Evolutionary conservation across 371 early-diverging fungal genomes (phyloP), one percentile per base, ranked within the genome.

Genomic region (Syncephalis plumigaleata): DNA sequence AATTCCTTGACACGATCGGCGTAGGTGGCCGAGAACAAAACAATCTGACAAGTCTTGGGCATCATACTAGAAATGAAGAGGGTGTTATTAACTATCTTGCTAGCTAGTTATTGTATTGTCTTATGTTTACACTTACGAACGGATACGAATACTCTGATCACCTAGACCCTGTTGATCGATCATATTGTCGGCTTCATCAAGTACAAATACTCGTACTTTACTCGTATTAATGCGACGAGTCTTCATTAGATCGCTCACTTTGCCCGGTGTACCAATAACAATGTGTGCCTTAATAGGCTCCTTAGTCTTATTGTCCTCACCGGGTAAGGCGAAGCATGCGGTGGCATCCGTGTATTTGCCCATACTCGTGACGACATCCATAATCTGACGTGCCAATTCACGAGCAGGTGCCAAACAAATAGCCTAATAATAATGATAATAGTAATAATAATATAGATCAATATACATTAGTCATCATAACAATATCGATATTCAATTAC

Each of bases 11-110:
- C 84, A 15, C 72, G 57, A 2, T 79, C 78, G 1, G 88, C 77
- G 71, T 89, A 98, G 2, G 98, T 99, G 13, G 98, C 99, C 13
- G 95, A 94, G 61, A 99, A 98, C 42, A 96, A 67, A 8, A 91
- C 75, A 37, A 88, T 66, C 58, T 96, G 97, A 55, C 78, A 73
- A 15, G 53, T 59, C 44, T 54, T 67, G 11, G 31, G 31, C 31
- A 31, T 31, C 31, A 31, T 31, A 7, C 31, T 31, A 11, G 7
- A 31, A 31, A 7, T 4, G 31, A 11, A 7, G 7, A 31, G 31
- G 44, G 73, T 81, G 61, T 31, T 31, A 7, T 31, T 31, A 11
- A 31, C 31, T 7, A 88, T 67, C 22, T 63, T 23, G 50, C 76
- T 77, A 58, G 26, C 8, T 36, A 36, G 3, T 37, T 45, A 54